These are phyloP conservation scores for Calonectria pauciramosa DNA, from an alignment of 2,329 filamentous ascomycete species.

Conservation along the genomic window DNA sequence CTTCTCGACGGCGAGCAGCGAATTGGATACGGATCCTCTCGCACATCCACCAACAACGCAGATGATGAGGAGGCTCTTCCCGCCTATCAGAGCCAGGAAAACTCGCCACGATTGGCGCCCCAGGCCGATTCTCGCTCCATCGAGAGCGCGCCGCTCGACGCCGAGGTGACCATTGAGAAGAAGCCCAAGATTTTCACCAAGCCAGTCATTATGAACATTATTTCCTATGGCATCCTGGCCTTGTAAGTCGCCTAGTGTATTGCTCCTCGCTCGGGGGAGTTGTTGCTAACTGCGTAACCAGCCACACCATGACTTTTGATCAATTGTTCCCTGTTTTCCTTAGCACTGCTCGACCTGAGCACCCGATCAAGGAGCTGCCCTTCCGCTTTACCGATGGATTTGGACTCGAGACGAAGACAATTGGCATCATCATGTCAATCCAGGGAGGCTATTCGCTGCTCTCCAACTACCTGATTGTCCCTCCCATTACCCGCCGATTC, in stretches of 20 bases:
- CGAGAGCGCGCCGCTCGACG: conserved; percentile 31
- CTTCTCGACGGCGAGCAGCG: conserved; percentile 73
- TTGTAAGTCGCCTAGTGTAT: conserved; percentile 76
- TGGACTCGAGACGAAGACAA: conserved; percentile 83
- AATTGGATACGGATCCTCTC: conserved; percentile 68
- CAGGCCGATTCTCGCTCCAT: conserved; percentile 42
- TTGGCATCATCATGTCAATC: conserved; percentile 88
- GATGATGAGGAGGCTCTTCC: conserved; percentile 72
- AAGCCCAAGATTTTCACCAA: conserved; percentile 78
- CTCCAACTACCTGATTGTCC: conserved; percentile 87
- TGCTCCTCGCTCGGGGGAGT: not conserved
- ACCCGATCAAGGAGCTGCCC: conserved; percentile 72
- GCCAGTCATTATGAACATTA: conserved; percentile 88
- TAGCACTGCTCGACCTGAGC: conserved; percentile 72
- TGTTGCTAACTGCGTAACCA: conserved; percentile 54
- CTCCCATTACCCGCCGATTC: conserved; percentile 79
- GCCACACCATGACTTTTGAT: conserved; percentile 97
- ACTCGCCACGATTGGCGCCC: conserved; percentile 62
- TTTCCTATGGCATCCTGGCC: conserved; percentile 91
- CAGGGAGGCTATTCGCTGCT: conserved; percentile 93
- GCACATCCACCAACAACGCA: conserved; percentile 25
- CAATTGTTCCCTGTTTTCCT: conserved; percentile 94
- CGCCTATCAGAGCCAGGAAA: conserved; percentile 75
- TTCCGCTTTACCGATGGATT: conserved; percentile 94
- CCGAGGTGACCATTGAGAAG: conserved; percentile 38